A percentile compares a stretch with the other conserved stretches of the same genome.
These are phyloP conservation scores for Sclerotinia spermophila DNA, from an alignment of 2,329 filamentous ascomycete species.

Conservation along the genomic window DNA sequence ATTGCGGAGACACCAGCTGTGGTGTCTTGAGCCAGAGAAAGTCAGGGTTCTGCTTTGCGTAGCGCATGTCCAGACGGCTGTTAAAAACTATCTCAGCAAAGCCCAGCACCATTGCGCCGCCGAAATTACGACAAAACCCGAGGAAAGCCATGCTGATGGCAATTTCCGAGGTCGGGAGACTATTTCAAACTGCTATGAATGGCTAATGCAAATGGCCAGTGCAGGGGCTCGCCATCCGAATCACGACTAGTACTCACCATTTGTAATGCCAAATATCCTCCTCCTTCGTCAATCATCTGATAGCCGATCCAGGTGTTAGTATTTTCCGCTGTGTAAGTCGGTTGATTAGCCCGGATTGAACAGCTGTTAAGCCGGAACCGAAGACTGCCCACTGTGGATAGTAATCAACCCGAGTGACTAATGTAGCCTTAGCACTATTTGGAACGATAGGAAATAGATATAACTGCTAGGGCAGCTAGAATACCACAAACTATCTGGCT, in stretches of 20 bases:
- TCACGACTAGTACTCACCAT: constrained; percentile 30
- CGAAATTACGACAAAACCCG: too few species aligned
- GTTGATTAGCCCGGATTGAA: constrained; percentile 38
- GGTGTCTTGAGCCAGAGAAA: too few species aligned
- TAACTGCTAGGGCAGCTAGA: constrained; percentile 26
- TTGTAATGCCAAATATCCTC: constrained; percentile 28
- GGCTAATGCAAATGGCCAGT: too few species aligned
- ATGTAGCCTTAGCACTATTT: not conserved
- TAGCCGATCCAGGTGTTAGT: constrained; percentile 32
- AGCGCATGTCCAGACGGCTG: too few species aligned
- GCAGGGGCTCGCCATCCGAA: too few species aligned
- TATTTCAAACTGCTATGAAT: too few species aligned
- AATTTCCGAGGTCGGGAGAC: too few species aligned
- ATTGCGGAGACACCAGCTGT: too few species aligned
- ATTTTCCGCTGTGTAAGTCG: constrained; percentile 29
- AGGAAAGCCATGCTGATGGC: too few species aligned
- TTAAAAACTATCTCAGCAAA: too few species aligned
- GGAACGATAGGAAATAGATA: not conserved
- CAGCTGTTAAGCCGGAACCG: constrained; percentile 32
- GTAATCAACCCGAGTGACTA: constrained; percentile 35
- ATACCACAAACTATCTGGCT: constrained; percentile 28
- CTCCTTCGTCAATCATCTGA: constrained; percentile 31
- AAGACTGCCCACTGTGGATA: constrained; percentile 37
- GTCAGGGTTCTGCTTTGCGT: too few species aligned
- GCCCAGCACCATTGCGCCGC: too few species aligned